Base-by-base conservation (phyloP, 495 filamentous ascomycete species). In the Penicillium odoratum region DNA sequence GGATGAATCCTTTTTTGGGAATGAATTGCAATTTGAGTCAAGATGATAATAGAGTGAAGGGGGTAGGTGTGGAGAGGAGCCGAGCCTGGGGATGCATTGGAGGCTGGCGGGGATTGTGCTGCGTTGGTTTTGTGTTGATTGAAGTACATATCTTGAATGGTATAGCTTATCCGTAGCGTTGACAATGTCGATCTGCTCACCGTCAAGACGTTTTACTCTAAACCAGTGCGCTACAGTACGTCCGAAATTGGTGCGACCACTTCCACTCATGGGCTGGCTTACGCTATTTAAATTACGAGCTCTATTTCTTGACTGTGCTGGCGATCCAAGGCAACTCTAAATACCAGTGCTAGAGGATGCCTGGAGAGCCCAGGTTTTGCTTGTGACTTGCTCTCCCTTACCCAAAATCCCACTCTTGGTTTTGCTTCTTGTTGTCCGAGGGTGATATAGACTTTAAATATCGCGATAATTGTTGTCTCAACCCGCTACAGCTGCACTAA, bases 1-100 rank as follows among this genome's bases (percentile, higher is more conserved):
- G 48, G 48, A 57, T 44, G 53, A 13, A 28, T 38, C n/a, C 36
- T 42, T 49, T 25, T 43, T 11, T 60, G 52, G 44, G 59, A 58
- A 36, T 55, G 55, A 54, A 30, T 42, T 53, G 49, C 30, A 28
- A 33, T 54, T 53, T 36, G 52, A 40, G 51, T 15, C 29, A 25
- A 10, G 48, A 56, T 51, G 52, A 54, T 34, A 45, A 59, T 59
- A 57, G 45, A 59, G 50, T 26, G 42, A 53, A 47, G 48, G 33
- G 48, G 51, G 53, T 47, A 47, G 42, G 33, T 51, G 45, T n/a
- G 47, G 36, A 47, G 29, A 34, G 34, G 49, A 51, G 46, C 31
- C 48, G 40, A 31, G 55, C 33, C 59, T 51, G 55, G 51, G 60
- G 51, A 40, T 48, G 59, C 18, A 36, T 38, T 51, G 15, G 30